Evolutionary conservation across 495 filamentous ascomycete genomes (phyloP).

Genomic region (Coniosporium apollinis): DNA sequence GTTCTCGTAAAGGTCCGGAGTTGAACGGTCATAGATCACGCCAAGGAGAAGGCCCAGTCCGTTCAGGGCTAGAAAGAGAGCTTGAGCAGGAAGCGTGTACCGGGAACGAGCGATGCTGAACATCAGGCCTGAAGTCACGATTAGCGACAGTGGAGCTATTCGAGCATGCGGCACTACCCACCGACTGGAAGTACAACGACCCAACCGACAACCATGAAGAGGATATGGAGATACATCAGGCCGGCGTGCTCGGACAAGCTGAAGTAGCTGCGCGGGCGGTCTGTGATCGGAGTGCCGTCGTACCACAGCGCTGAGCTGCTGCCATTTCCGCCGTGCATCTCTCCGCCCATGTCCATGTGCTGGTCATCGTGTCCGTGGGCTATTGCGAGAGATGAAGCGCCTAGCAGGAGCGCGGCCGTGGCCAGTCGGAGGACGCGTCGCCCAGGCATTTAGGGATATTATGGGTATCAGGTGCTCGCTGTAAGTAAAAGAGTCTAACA

Average conservation of each 20-base stretch:
- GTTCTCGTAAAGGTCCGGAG: conserved; percentile 74
- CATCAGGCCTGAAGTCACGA: conserved; percentile 47
- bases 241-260: conserved; percentile 45
- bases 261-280: conserved; percentile 60
- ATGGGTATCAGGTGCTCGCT: too few relatives aligned
- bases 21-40: conserved; percentile 63
- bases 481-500: too few relatives aligned
- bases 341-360: conserved; percentile 8
- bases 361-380: conserved; percentile 17
- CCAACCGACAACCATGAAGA: conserved; percentile 67
- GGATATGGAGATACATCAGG: conserved; percentile 62
- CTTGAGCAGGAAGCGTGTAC: conserved; percentile 53
- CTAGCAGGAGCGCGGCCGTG: conserved; percentile 20
- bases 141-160: not conserved
- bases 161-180: conserved; percentile 27
- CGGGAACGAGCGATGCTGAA: conserved; percentile 69
- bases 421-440: conserved; percentile 8
- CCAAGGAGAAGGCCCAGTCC: conserved; percentile 52
- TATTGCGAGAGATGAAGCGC: conserved; percentile 16
- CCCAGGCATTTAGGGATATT: conserved; percentile 10
- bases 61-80: conserved; percentile 59
- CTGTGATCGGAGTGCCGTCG: not conserved
- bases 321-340: not conserved
- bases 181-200: conserved; percentile 67
- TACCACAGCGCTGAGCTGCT: not conserved